Evolutionary conservation across 2,329 filamentous ascomycete genomes (phyloP).

Genomic region (Raffaelea deltoideospora): DNA sequence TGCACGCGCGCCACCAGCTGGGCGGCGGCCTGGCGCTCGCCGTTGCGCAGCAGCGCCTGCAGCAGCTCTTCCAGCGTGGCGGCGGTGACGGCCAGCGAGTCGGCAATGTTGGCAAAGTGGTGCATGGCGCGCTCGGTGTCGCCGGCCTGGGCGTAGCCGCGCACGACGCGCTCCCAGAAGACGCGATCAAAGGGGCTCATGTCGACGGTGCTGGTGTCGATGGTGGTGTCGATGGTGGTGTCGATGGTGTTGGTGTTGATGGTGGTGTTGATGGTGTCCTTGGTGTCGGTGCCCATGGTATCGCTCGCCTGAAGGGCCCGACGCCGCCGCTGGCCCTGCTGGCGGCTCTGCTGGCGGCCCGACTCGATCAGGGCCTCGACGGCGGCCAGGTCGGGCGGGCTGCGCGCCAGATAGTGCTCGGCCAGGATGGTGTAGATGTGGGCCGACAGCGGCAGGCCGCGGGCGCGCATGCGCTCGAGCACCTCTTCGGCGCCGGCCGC

Average conservation of each 20-base stretch:
- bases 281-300: neutral
- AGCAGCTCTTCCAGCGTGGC: conserved; percentile 28
- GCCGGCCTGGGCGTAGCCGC: conserved; percentile 44
- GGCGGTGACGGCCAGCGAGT: conserved; percentile 23
- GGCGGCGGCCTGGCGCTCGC: conserved; percentile 11
- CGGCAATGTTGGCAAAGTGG: conserved; percentile 30
- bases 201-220: neutral
- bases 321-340: neutral
- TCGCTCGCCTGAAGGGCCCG: neutral
- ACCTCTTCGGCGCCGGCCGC: conserved; percentile 41
- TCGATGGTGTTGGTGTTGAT: neutral
- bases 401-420: conserved; percentile 46
- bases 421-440: conserved; percentile 65
- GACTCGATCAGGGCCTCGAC: conserved; percentile 47
- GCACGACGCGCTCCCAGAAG: conserved; percentile 57
- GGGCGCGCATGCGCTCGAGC: conserved; percentile 43
- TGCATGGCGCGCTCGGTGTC: conserved; percentile 32
- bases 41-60: conserved; percentile 11
- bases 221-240: neutral
- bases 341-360: conserved; percentile 9
- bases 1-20: conserved; percentile 13
- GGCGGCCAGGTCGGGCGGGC: conserved; percentile 41
- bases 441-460: conserved; percentile 36
- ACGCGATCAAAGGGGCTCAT: conserved; percentile 33
- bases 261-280: neutral